phyloP scores from a whole-genome alignment of 495 filamentous ascomycete species.

The Astrothelium subdiscretum region DNA sequence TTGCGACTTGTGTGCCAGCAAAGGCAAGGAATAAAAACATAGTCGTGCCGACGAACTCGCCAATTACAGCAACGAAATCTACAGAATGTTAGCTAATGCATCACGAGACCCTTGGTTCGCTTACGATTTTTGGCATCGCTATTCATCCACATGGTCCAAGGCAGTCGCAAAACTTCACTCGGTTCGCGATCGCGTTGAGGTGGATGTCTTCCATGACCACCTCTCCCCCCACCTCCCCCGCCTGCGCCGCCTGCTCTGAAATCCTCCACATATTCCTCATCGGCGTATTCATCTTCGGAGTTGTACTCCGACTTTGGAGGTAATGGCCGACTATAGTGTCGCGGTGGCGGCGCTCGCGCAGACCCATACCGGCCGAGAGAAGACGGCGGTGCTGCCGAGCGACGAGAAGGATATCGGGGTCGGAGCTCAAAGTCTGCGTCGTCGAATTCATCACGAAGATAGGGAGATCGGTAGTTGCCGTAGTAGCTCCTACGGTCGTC shows the following conservation, averaged over 20 bases:
- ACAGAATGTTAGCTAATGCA: neutral
- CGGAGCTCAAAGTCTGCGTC: neutral
- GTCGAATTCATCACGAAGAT: neutral
- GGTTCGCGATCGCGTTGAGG: neutral
- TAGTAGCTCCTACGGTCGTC: neutral
- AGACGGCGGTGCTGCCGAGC: neutral
- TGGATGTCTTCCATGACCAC: neutral
- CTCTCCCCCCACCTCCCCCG: neutral
- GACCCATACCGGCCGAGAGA: neutral
- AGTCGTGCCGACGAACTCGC: constrained; percentile 28
- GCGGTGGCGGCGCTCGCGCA: neutral
- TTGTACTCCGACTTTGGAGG: neutral
- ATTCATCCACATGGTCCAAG: constrained; percentile 16
- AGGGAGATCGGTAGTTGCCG: neutral
- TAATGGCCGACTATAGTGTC: neutral
- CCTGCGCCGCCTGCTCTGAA: neutral
- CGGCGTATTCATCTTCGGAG: neutral
- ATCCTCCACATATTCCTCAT: neutral
- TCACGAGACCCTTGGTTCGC: neutral
- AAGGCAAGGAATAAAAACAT: constrained; percentile 31
- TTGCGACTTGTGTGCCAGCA: constrained; percentile 26
- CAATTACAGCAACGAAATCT: constrained; percentile 22
- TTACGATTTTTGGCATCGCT: constrained; percentile 11
- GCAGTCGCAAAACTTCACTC: constrained; percentile 5
- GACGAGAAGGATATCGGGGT: neutral